Percentiles rank a stretch among this genome's conserved stretches.
phyloP scores from a whole-genome alignment of 1,284 basidiomycete species.

The Thecaphora frezii region DNA sequence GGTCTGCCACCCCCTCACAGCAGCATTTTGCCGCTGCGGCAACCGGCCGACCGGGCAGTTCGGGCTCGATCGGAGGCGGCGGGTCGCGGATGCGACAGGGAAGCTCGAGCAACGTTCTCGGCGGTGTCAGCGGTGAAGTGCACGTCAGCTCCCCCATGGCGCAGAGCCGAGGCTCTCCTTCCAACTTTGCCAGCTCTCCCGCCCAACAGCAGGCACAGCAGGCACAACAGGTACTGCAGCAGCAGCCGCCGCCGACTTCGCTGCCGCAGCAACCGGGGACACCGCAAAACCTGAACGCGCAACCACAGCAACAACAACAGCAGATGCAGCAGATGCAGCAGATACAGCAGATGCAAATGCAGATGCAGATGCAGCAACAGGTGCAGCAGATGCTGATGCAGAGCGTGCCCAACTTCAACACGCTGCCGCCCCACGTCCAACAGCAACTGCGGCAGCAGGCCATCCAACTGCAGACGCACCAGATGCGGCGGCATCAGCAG shows the following conservation, averaged over 20 bases:
- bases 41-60: neutral
- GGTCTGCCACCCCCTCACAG: neutral
- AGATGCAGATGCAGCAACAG: constrained; percentile 8
- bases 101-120: neutral
- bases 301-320: constrained; percentile 9
- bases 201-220: constrained; percentile 9
- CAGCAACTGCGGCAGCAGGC: constrained; percentile 37
- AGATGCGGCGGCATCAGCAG: constrained; percentile 6
- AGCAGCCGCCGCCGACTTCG: no score
- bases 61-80: neutral
- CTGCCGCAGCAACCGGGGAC: constrained; percentile 4
- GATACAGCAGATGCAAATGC: constrained; percentile 10
- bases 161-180: constrained; percentile 2
- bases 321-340: constrained; percentile 16
- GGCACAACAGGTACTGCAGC: no score
- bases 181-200: constrained; percentile 17
- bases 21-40: neutral
- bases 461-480: constrained; percentile 23
- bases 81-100: neutral
- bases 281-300: neutral
- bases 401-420: constrained; percentile 26
- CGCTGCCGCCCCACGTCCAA: constrained; percentile 33
- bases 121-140: neutral
- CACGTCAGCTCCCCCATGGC: neutral
- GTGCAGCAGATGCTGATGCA: constrained; percentile 4